These are phyloP conservation scores for Colletotrichum brevisporum DNA, from an alignment of 2,329 filamentous ascomycete species.

Conservation along the genomic window DNA sequence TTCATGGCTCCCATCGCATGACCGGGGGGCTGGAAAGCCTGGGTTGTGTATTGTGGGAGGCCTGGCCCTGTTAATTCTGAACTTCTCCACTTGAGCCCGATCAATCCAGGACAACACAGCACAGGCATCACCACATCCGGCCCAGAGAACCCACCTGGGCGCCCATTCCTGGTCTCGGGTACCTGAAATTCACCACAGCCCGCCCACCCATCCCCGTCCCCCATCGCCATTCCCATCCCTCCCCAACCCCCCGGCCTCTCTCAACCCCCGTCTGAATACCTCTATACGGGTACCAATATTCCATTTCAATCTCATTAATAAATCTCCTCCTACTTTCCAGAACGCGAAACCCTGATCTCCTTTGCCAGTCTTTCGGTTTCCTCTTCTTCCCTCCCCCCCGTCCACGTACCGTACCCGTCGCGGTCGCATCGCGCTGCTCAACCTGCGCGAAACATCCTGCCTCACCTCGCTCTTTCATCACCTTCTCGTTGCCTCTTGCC, in stretches of 20 bases:
- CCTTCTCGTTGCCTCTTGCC: conserved; percentile 12
- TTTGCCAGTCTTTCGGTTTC: conserved; percentile 17
- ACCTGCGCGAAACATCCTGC: conserved; percentile 23
- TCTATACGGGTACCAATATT: conserved; percentile 7
- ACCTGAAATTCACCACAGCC: conserved; percentile 24
- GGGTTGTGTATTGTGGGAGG: too few species aligned
- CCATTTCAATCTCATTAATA: conserved; percentile 37
- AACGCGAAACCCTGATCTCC: conserved; percentile 21
- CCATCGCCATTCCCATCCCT: conserved; percentile 1
- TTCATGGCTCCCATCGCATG: conserved; percentile 8
- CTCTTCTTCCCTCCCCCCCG: conserved; percentile 21
- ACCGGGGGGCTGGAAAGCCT: conserved; percentile 14
- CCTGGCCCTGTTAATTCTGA: conserved; percentile 16
- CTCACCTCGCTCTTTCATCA: conserved; percentile 27
- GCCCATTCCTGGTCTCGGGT: conserved; percentile 31
- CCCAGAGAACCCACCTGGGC: conserved; percentile 15
- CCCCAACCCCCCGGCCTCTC: conserved; percentile 5
- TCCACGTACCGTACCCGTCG: conserved; percentile 15
- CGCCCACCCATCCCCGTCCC: conserved; percentile 11
- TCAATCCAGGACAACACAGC: conserved; percentile 17
- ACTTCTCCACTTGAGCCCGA: conserved; percentile 33
- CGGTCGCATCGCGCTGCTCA: conserved; percentile 14
- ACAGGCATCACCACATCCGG: conserved; percentile 10
- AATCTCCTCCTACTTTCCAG: conserved; percentile 37
- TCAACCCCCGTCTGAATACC: conserved; percentile 22